Base-by-base conservation (phyloP, 176 grass and related monocot species). In the Ananas comosus region DNA sequence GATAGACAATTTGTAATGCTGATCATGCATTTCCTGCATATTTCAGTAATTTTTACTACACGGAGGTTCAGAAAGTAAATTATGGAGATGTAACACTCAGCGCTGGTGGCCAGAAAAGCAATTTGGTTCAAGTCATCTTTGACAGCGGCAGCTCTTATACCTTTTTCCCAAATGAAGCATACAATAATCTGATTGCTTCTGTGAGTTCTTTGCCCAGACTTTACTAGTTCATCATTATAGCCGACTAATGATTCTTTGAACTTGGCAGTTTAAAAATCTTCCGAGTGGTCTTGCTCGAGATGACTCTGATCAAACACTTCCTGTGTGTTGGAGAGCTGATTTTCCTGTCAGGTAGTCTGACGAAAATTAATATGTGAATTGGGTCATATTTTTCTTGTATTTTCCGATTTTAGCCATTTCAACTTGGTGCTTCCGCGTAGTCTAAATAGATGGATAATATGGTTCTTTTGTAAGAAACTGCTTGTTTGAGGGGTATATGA, bases 121-220 rank as follows among this genome's bases (percentile, higher is more conserved):
- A 86, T 63, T 72, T 80, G 3, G 56, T 90, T 50, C 89, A 87
- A 80, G 80, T 93, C 13, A 88, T 99, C 49, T 99, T 99, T 84
- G 94, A 99, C 67, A 90, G 89, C 21, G 94, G 94, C 53, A 99
- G 94, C 72, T 93, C 90, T 17, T 99, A 99, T 68, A 93, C 94
- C 6, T 99, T 91, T 81, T 86, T 99, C 73, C 87, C 90, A 80
- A 69, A 84, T 84, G 90, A 94, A 82, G 83, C 88, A 79, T 99
- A 93, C 54, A 71, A 66, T 68, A 85, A 88, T 25, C 50, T 99
- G 64, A 51, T 92, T 51, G 72, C 85, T 64, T 82, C 80, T 76
- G 95, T 93, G 70, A 83, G 95, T 86, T 19, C 14, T 53, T 27
- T 69, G 12, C 66, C 48, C 59, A 54, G 13, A 11, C 10, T 48